Conservation (phyloP, 176 grass and related monocot genomes). For the sorghum (Sorghum bicolor) region Sorghum_bicolor_NCBIv3 NC_012873.2:6215001-6215500, state of each 20-base stretch:
- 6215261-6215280: slow-evolving; percentile 75
- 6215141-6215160: not conserved
- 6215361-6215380: slow-evolving; percentile 37
- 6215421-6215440: slow-evolving; percentile 48
- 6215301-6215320: slow-evolving; percentile 33
- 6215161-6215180: slow-evolving; percentile 50
- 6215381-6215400: slow-evolving; percentile 42
- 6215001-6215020: slow-evolving; percentile 67
- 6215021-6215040: slow-evolving; percentile 83
- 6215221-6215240: slow-evolving; percentile 75
- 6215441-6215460: slow-evolving; percentile 63
- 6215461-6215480: slow-evolving; percentile 59
- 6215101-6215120: slow-evolving; percentile 65
- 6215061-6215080: slow-evolving; percentile 81
- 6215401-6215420: slow-evolving; percentile 62
- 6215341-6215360: slow-evolving; percentile 48
- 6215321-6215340: slow-evolving; percentile 16
- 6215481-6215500: slow-evolving; percentile 61
- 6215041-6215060: slow-evolving; percentile 65
- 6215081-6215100: slow-evolving; percentile 60
- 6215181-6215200: slow-evolving; percentile 84
- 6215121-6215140: slow-evolving; percentile 68
- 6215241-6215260: slow-evolving; percentile 79
- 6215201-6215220: slow-evolving; percentile 74
- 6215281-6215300: slow-evolving; percentile 79